These are phyloP conservation scores for Tricholoma flavovirens DNA, from an alignment of 768 basidiomycete species.

Conservation along the genomic window DNA sequence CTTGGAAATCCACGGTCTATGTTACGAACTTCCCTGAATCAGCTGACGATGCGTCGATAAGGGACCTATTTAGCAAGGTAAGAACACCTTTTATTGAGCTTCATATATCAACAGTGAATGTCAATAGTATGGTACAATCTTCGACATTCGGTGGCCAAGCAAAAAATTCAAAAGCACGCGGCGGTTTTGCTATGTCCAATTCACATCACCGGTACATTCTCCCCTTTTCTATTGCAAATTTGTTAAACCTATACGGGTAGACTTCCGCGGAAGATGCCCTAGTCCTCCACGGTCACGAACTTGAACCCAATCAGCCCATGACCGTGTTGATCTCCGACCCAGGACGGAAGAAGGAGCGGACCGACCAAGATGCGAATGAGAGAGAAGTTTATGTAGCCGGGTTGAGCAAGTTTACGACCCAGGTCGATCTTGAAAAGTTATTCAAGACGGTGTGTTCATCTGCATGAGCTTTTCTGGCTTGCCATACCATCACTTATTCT, in stretches of 20 bases:
- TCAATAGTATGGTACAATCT: conserved; percentile 77
- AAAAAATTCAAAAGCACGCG: conserved; percentile 91
- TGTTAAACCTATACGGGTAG: conserved; percentile 26
- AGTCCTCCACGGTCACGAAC: conserved; percentile 71
- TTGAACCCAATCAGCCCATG: conserved; percentile 61
- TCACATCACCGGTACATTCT: conserved; percentile 68
- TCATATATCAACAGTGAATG: conserved; percentile 5
- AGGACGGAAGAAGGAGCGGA: conserved; percentile 81
- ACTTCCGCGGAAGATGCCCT: conserved; percentile 68
- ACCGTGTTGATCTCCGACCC: conserved; percentile 89
- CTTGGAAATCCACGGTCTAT: conserved; percentile 92
- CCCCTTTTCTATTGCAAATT: background rate
- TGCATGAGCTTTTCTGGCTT: background rate
- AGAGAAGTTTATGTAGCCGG: conserved; percentile 87
- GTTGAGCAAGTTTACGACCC: conserved; percentile 70
- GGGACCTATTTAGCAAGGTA: conserved; percentile 76
- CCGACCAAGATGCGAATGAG: conserved; percentile 80
- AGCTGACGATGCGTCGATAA: conserved; percentile 69
- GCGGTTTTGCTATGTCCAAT: conserved; percentile 94
- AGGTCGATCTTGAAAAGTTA: conserved; percentile 70
- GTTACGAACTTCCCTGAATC: conserved; percentile 93
- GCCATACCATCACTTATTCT: conserved; percentile 3
- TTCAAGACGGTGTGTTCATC: conserved; percentile 61
- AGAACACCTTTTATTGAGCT: conserved; percentile 11
- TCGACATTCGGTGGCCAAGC: conserved; percentile 97